phyloP scores from a whole-genome alignment of 2,329 filamentous ascomycete species.

The Aulographum hederae region DNA sequence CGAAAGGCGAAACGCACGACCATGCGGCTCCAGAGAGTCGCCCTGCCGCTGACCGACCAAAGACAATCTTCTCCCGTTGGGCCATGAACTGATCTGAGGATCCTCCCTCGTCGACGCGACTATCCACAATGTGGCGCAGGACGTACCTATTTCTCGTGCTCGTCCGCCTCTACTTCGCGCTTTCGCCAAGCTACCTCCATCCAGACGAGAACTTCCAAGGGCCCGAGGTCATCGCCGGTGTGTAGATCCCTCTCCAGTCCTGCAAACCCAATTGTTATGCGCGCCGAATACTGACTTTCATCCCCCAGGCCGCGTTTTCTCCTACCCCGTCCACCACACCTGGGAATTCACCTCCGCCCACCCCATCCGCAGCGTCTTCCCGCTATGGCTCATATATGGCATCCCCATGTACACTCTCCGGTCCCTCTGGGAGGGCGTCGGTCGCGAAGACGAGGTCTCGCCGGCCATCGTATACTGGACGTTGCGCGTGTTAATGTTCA shows the following conservation, averaged over 20 bases:
- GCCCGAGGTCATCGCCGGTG: constrained; percentile 91
- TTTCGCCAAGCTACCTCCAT: constrained; percentile 91
- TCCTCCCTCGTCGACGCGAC: too few relatives aligned
- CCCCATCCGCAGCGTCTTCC: constrained; percentile 90
- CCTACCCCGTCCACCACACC: constrained; percentile 72
- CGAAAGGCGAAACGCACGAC: too few relatives aligned
- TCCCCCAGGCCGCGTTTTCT: constrained; percentile 76
- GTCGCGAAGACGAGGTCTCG: constrained; percentile 51
- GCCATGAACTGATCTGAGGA: too few relatives aligned
- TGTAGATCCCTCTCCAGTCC: too few relatives aligned
- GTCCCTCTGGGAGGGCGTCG: constrained; percentile 81
- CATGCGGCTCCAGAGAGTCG: too few relatives aligned
- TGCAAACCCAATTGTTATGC: background rate
- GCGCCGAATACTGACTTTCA: background rate
- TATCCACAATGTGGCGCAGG: constrained; percentile 97
- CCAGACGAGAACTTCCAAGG: constrained; percentile 99
- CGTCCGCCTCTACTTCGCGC: constrained; percentile 80
- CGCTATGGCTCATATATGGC: constrained; percentile 88
- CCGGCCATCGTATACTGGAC: constrained; percentile 84
- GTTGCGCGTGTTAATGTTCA: constrained; percentile 77
- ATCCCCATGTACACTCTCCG: constrained; percentile 82
- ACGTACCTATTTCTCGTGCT: constrained; percentile 70
- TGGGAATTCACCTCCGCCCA: constrained; percentile 89
- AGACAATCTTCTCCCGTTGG: too few relatives aligned
- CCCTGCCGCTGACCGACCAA: too few relatives aligned